Evolutionary conservation across 169 alveolate genomes (phyloP), one percentile per base, ranked within the genome.

Genomic region (Plasmodium coatneyi): DNA sequence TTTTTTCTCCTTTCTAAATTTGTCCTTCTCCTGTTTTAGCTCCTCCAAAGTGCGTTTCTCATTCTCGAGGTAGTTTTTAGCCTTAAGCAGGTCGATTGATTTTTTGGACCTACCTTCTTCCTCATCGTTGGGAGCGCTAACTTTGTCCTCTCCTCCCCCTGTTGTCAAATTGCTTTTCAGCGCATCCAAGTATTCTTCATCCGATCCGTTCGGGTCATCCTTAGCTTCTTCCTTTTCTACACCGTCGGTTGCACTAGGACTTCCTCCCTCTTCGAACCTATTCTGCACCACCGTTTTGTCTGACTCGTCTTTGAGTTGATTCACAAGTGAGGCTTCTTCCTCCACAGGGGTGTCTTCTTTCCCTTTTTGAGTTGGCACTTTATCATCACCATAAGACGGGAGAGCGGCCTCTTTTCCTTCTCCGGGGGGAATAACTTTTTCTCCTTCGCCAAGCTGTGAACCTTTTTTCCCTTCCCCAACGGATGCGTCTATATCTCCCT

Each of bases 31-130:
- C 30, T 76, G 78, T 25, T 70, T 19, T 39, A 86, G 41, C 28
- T 86, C 86, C 70, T 86, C 93, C 66, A 86, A 39, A 28, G 79
- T 86, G n/a, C 86, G 54, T 36, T 86, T 86, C 36, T 86, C 93
- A 72, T 86, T 86, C 41, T 86, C 93, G 41, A 86, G 28, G 43
- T 54, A 86, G 30, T 86, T 76, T 54, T 54, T 86, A 32, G 86
- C 70, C 46, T 86, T 86, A 49, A 74, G 71, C 49, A 52, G 56
- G 22, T 86, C 93, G 6, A 74, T 28, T 34, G 36, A 10, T 1
- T 76, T 60, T n/a, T 66, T 49, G 10, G 19, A 4, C 19, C 52
- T 43, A 19, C 76, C 66, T 66, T 66, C 92, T 34, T 4, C 14
- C 1, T 32, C 14, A 1, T 19, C 39, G 19, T 14, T 39, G 3